phyloP scores from a whole-genome alignment of 345 rosid genomes.

The Laguncularia racemosa region DNA sequence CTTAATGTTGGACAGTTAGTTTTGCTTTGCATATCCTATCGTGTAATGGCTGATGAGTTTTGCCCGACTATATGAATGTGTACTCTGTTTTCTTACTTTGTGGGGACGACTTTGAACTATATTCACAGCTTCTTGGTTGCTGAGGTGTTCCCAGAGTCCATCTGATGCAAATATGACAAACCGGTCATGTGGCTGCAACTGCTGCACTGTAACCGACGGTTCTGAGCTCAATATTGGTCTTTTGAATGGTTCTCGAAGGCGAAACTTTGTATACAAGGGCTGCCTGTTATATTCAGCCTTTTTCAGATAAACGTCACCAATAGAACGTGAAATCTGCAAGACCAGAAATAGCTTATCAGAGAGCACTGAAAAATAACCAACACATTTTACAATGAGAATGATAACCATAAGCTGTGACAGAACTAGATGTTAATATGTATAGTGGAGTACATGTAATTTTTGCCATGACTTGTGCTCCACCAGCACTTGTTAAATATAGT shows the following conservation, averaged over 20 bases:
- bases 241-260: slow-evolving; percentile 33
- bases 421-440: too few relatives aligned
- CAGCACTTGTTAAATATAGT: too few relatives aligned
- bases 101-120: slow-evolving; percentile 34
- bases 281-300: slow-evolving; percentile 44
- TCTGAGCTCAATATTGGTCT: slow-evolving; percentile 42
- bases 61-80: neutral
- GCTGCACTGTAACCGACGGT: slow-evolving; percentile 28
- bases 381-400: too few relatives aligned
- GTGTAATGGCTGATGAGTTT: neutral
- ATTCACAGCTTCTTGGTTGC: slow-evolving; percentile 49
- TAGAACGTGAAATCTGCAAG: slow-evolving; percentile 36
- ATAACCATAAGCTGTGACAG: too few relatives aligned
- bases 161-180: slow-evolving; percentile 46
- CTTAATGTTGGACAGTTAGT: too few relatives aligned
- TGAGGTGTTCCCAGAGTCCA: slow-evolving; percentile 48
- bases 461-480: too few relatives aligned
- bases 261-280: slow-evolving; percentile 30
- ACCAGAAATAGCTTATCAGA: neutral
- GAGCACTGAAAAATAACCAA: too few relatives aligned
- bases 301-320: slow-evolving; percentile 41
- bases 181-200: slow-evolving; percentile 34
- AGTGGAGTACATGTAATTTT: too few relatives aligned
- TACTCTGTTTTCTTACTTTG: slow-evolving; percentile 15
- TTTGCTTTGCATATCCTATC: too few relatives aligned